phyloP scores from a whole-genome alignment of 192 early-diverging fungal species.

The Backusella luteola region DNA sequence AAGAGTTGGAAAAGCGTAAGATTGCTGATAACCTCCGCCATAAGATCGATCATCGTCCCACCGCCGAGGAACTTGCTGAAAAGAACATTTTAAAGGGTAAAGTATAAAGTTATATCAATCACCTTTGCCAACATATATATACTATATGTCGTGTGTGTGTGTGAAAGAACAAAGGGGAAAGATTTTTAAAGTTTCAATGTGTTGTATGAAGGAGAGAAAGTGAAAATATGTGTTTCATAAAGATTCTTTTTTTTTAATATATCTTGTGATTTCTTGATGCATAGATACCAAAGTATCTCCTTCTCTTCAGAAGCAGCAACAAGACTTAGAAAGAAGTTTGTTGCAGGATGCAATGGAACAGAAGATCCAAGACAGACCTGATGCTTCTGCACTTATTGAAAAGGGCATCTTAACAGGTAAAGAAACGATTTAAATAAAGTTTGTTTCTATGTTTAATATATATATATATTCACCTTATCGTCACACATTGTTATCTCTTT shows the following conservation, averaged over 20 bases:
- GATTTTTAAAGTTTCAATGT: background rate
- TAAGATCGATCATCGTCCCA: slow-evolving; percentile 57
- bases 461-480: background rate
- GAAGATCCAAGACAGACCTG: slow-evolving; percentile 48
- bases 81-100: slow-evolving; percentile 51
- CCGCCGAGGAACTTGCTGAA: slow-evolving; percentile 49
- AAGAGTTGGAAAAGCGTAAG: slow-evolving; percentile 45
- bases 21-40: slow-evolving; percentile 56
- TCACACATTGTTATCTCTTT: background rate
- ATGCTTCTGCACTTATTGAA: slow-evolving; percentile 44
- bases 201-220: background rate
- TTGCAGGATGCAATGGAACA: slow-evolving; percentile 46
- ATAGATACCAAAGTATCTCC: slow-evolving; percentile 45
- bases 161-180: background rate
- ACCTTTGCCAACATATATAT: background rate
- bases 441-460: background rate
- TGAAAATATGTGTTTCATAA: background rate
- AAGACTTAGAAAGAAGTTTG: slow-evolving; percentile 43
- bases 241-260: background rate
- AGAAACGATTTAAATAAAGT: background rate
- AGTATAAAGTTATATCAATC: background rate
- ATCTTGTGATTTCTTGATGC: background rate
- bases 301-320: slow-evolving; percentile 44
- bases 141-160: background rate
- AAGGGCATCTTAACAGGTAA: slow-evolving; percentile 55